These are phyloP conservation scores for Stachybotrys chartarum DNA, from an alignment of 2,329 filamentous ascomycete genomes.

Conservation along the genomic window DNA sequence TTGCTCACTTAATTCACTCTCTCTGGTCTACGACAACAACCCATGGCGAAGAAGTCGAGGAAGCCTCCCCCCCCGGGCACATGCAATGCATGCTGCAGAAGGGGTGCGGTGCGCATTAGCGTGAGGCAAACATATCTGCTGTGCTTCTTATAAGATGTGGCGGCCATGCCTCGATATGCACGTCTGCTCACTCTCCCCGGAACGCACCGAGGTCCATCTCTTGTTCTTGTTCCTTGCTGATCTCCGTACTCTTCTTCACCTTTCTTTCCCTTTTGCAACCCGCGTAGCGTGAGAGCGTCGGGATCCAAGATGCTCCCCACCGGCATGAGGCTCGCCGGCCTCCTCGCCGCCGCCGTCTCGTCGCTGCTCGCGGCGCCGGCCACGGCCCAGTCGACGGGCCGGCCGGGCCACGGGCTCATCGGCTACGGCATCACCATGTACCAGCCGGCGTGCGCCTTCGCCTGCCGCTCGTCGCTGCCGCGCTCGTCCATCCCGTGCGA, in stretches of 20 bases:
- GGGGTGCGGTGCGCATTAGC: too few species aligned
- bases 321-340: background rate
- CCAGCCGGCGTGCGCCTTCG: constrained; percentile 58
- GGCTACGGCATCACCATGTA: constrained; percentile 40
- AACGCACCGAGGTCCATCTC: too few species aligned
- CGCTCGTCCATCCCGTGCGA: constrained; percentile 4
- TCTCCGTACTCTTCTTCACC: too few species aligned
- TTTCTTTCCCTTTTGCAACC: too few species aligned
- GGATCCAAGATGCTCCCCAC: background rate
- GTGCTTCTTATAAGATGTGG: too few species aligned
- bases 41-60: background rate
- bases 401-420: constrained; percentile 12
- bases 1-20: background rate
- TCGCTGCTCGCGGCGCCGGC: background rate
- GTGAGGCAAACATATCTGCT: too few species aligned
- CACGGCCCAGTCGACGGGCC: background rate
- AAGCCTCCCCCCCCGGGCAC: too few species aligned
- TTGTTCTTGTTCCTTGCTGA: too few species aligned
- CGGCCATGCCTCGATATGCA: too few species aligned
- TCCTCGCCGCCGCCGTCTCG: background rate
- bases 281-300: background rate
- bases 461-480: constrained; percentile 36
- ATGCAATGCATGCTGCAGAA: too few species aligned
- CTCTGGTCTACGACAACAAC: background rate
- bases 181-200: too few species aligned